Conservation (phyloP, 495 filamentous ascomycete species). For the Xanthoparmelia taractica region DNA sequence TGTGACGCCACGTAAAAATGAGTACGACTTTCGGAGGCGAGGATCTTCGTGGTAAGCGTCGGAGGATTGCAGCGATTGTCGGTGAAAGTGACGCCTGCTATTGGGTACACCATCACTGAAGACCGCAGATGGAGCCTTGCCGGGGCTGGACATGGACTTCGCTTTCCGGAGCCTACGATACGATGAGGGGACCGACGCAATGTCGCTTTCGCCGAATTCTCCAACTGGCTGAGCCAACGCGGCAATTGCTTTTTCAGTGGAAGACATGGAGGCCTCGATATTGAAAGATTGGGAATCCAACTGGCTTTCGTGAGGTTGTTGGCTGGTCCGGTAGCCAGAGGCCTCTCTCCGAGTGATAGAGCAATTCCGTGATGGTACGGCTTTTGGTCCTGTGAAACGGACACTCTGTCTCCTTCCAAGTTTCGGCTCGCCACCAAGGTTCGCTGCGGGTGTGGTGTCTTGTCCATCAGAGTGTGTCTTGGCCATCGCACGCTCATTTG, state of each 20-base stretch:
- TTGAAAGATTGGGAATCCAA: constrained; percentile 21
- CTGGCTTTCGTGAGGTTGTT: constrained; percentile 9
- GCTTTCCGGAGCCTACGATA: constrained; percentile 67
- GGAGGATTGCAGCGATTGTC: constrained; percentile 17
- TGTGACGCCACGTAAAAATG: constrained; percentile 47
- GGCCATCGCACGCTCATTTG: constrained; percentile 35
- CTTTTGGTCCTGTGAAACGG: constrained; percentile 44
- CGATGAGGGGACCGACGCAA: constrained; percentile 61
- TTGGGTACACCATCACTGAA: constrained; percentile 14
- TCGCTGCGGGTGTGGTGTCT: not conserved
- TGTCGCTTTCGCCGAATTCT: constrained; percentile 34
- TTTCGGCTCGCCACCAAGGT: not conserved
- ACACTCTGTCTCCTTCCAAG: constrained; percentile 42
- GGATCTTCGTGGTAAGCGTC: constrained; percentile 18
- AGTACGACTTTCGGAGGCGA: constrained; percentile 50
- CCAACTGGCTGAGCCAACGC: constrained; percentile 26
- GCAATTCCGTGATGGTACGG: constrained; percentile 22
- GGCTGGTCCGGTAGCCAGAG: not conserved
- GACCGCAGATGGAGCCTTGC: constrained; percentile 36
- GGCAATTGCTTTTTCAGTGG: constrained; percentile 32
- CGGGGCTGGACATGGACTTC: constrained; percentile 60
- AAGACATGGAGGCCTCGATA: constrained; percentile 24
- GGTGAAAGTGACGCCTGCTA: constrained; percentile 17
- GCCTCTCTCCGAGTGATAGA: constrained; percentile 23
- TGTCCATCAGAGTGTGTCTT: constrained; percentile 8